Conservation (phyloP, 2,329 filamentous ascomycete genomes). For the Aspergillus fumigatiaffinis region DNA sequence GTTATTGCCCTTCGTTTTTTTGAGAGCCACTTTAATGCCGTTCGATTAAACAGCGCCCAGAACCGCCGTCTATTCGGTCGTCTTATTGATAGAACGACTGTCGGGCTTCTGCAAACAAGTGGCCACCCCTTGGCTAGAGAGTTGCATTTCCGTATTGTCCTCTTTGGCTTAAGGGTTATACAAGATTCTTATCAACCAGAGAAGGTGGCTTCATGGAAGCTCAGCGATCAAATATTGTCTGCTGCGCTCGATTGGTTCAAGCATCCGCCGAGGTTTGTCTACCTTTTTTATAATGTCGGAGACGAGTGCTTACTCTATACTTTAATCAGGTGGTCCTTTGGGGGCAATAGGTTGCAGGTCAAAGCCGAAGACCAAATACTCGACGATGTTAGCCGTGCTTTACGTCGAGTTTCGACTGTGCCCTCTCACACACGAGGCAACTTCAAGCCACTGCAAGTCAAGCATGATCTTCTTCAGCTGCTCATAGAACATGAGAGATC, state of each 20-base stretch:
- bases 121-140: conserved; percentile 86
- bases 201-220: conserved; percentile 67
- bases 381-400: conserved; percentile 64
- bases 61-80: conserved; percentile 78
- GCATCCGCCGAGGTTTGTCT: conserved; percentile 60
- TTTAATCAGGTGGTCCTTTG: conserved; percentile 75
- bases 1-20: conserved; percentile 83
- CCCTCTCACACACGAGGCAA: conserved; percentile 49
- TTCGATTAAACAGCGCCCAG: conserved; percentile 76
- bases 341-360: conserved; percentile 86
- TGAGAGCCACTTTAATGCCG: conserved; percentile 90
- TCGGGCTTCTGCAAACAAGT: conserved; percentile 65
- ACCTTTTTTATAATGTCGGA: neutral
- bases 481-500: conserved; percentile 81
- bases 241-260: conserved; percentile 87
- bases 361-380: conserved; percentile 87
- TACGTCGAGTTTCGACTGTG: conserved; percentile 62
- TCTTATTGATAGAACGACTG: conserved; percentile 72
- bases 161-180: conserved; percentile 77
- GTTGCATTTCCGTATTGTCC: conserved; percentile 80
- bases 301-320: conserved; percentile 14
- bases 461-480: conserved; percentile 76
- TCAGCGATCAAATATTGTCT: conserved; percentile 86
- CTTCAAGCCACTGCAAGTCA: conserved; percentile 65
- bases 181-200: conserved; percentile 63